Conservation (phyloP, 208 protist genomes). For the Wallacemonas rigidus region DNA sequence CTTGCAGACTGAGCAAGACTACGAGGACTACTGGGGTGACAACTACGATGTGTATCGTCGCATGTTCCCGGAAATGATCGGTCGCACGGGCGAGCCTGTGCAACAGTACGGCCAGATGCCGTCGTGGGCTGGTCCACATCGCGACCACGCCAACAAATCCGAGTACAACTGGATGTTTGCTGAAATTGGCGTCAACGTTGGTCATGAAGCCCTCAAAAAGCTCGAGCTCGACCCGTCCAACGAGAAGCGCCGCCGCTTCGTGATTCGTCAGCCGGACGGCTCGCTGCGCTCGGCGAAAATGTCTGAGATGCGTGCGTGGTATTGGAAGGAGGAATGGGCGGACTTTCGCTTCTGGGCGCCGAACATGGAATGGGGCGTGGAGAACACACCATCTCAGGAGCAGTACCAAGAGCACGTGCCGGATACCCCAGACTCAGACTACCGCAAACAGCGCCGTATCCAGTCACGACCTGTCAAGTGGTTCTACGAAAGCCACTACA, state of each 20-base stretch:
- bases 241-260: slow-evolving; percentile 91
- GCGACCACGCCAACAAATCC: slow-evolving; percentile 91
- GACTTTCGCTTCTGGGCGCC: slow-evolving; percentile 94
- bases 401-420: slow-evolving; percentile 94
- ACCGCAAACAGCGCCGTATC: slow-evolving; percentile 88
- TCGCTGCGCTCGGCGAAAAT: slow-evolving; percentile 94
- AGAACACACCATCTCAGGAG: slow-evolving; percentile 90
- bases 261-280: slow-evolving; percentile 92
- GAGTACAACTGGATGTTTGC: slow-evolving; percentile 96
- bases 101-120: slow-evolving; percentile 94
- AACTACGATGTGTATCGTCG: slow-evolving; percentile 94
- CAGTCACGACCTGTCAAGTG: slow-evolving; percentile 92
- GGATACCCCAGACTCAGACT: slow-evolving; percentile 90
- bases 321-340: slow-evolving; percentile 95
- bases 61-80: slow-evolving; percentile 95
- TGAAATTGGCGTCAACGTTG: slow-evolving; percentile 93
- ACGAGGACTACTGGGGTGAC: slow-evolving; percentile 94
- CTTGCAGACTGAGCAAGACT: slow-evolving; percentile 93
- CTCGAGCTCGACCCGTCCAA: slow-evolving; percentile 93
- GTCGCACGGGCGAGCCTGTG: slow-evolving; percentile 88
- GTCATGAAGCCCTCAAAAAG: slow-evolving; percentile 92
- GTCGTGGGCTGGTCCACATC: slow-evolving; percentile 90
- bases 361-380: slow-evolving; percentile 94
- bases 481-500: slow-evolving; percentile 95
- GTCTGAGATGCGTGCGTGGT: slow-evolving; percentile 95